A percentile compares a stretch with the other conserved stretches of the same genome.
Conservation (phyloP, 768 basidiomycete genomes). For the Boletus tomentosulus region DNA sequence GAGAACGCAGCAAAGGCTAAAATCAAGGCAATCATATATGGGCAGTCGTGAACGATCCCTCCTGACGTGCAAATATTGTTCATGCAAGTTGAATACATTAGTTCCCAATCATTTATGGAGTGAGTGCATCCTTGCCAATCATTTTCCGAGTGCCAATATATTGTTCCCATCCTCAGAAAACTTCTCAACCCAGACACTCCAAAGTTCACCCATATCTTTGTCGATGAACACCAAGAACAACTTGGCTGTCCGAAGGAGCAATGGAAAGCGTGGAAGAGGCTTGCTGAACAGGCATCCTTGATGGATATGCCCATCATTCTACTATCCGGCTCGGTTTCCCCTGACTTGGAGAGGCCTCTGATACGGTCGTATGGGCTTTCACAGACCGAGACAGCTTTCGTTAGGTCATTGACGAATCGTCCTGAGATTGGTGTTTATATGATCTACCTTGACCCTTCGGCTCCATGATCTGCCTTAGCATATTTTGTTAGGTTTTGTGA, state of each 20-base stretch:
- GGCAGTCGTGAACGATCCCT: not conserved
- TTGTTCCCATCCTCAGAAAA: not conserved
- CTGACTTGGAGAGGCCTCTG: not conserved
- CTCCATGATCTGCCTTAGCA: not conserved
- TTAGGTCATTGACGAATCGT: not conserved
- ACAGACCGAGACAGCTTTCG: not conserved
- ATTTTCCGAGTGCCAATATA: not conserved
- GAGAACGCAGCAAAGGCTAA: not conserved
- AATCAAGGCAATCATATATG: not conserved
- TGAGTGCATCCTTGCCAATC: not conserved
- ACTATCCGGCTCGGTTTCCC: not conserved
- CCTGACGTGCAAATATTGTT: constrained; percentile 1
- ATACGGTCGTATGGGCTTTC: not conserved
- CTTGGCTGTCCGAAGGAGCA: not conserved
- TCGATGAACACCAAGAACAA: constrained; percentile 9
- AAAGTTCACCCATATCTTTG: not conserved
- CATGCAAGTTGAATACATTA: constrained; percentile 7
- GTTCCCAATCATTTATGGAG: not conserved
- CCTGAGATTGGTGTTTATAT: constrained; percentile 3
- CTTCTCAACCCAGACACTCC: not conserved
- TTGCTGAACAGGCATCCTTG: not conserved
- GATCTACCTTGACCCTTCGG: not conserved
- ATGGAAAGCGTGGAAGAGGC: not conserved
- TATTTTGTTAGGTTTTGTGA: too few species aligned
- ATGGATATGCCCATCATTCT: not conserved